Base-by-base conservation (phyloP, 345 rosid species). In the Turnera subulata region DNA sequence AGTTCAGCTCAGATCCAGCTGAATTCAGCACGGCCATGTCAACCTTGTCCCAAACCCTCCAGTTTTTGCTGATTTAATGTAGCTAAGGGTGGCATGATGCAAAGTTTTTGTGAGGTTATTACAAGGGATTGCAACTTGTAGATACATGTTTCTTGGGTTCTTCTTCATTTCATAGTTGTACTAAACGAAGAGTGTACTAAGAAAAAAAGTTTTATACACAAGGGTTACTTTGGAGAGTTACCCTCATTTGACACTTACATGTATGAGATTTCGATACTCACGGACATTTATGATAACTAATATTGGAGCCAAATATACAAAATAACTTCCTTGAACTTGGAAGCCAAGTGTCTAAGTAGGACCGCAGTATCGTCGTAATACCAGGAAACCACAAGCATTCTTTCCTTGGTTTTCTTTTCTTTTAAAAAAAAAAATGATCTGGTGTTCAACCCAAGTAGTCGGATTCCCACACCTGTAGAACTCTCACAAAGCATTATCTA, bases 311-410 rank as follows among this genome's bases (percentile, higher is more conserved):
- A 92, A 77, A 74, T 72, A 88, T 37, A 84, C 82, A 55, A 92
- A 88, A 1, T 95, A 92, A 69, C 98, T 92, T 67, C 96, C 98
- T 75, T 88, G 98, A 65, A 92, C 89, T 72, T 32, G 98, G 98
- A 76, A 92, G 96, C 24, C 98, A 86, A 69, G 93, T 84, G 26
- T 95, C 96, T 59, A 92, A 78, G 67, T 81, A 84, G 61, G 78
- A 80, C 55, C 82, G 89, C 64, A 92, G 72, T 62, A 86, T 73
- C 15, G 98, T 92, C 18, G 91, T 74, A 25, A 83, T 53, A 50
- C 98, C 98, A 63, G n/a, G 90, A 80, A 47, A 92, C 51, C 26
- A 92, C 75, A 52, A 92, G 66, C 89, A 88, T 86, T 13, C n/a
- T n/a, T n/a, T n/a, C n/a, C n/a, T n/a, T n/a, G n/a, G n/a, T n/a